Evolutionary conservation across 306 rosid species (phyloP).

Genomic region (Pterocarpus macrocarpus): DNA sequence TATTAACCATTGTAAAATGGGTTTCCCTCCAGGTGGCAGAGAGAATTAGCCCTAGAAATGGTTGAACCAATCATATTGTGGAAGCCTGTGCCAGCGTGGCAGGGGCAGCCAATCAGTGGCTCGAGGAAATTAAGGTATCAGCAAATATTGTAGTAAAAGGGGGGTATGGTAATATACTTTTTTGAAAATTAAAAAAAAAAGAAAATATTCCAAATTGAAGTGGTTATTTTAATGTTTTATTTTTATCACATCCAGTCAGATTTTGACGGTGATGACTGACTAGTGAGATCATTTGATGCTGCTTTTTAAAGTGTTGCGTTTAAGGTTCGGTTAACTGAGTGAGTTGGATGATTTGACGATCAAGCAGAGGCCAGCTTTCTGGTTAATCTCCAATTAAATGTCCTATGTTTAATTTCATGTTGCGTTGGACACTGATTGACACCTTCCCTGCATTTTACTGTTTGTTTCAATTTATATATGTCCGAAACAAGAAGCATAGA

Average conservation of each 20-base stretch:
- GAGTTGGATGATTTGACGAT: conserved; percentile 57
- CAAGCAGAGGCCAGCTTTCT: not conserved
- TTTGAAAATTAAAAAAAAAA: too few species aligned
- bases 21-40: conserved; percentile 43
- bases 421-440: conserved; percentile 28
- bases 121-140: conserved; percentile 97
- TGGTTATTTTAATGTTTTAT: conserved; percentile 43
- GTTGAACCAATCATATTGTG: conserved; percentile 74
- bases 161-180: not conserved
- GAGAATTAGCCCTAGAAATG: conserved; percentile 42
- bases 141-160: not conserved
- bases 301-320: conserved; percentile 51
- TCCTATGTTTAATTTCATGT: conserved; percentile 9
- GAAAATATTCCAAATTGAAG: not conserved
- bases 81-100: conserved; percentile 70
- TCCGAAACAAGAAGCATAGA: conserved; percentile 21
- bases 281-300: conserved; percentile 35
- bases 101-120: conserved; percentile 76
- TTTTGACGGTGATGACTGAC: conserved; percentile 39
- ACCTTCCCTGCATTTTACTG: not conserved
- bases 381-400: conserved; percentile 15
- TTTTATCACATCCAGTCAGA: conserved; percentile 55
- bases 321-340: conserved; percentile 59
- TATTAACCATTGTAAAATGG: conserved; percentile 60
- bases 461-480: not conserved